Conservation (phyloP, 257 asterid genomes). For the Oldenlandia corymbosa region DNA sequence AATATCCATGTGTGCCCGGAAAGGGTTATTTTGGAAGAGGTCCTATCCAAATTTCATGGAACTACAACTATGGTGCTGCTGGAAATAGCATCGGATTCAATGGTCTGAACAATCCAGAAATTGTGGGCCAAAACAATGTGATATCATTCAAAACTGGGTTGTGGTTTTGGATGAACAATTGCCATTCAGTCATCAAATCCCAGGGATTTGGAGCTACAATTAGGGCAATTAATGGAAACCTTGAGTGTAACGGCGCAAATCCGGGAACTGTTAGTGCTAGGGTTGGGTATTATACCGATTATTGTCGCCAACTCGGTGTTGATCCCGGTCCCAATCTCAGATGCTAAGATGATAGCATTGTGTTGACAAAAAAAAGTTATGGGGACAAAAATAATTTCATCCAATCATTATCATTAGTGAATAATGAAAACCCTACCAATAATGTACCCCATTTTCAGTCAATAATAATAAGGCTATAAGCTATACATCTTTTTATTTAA, state of each 20-base stretch:
- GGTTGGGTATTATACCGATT: constrained; percentile 31
- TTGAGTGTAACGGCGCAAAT: constrained; percentile 44
- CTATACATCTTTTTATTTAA: too few relatives aligned
- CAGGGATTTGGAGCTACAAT: constrained; percentile 49
- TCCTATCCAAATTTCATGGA: constrained; percentile 50
- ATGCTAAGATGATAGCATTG: too few relatives aligned
- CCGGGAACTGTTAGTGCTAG: constrained; percentile 31
- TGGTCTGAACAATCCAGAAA: constrained; percentile 39
- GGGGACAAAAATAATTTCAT: too few relatives aligned
- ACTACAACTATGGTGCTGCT: constrained; percentile 49
- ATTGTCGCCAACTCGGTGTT: constrained; percentile 38
- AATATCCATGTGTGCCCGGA: constrained; percentile 33
- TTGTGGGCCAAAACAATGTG: constrained; percentile 28
- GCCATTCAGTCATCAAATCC: constrained; percentile 33
- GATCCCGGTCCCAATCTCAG: constrained; percentile 36
- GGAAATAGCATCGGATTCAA: constrained; percentile 42
- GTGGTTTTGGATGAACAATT: constrained; percentile 54
- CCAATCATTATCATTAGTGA: too few relatives aligned
- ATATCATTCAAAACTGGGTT: constrained; percentile 40
- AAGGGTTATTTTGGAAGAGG: constrained; percentile 45
- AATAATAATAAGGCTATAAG: too few relatives aligned
- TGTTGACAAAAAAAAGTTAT: too few relatives aligned
- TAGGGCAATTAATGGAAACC: constrained; percentile 35
- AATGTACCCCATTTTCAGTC: too few relatives aligned
- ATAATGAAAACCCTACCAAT: too few relatives aligned